phyloP scores from a whole-genome alignment of 257 asterid genomes.

The Anisodus tanguticus region DNA sequence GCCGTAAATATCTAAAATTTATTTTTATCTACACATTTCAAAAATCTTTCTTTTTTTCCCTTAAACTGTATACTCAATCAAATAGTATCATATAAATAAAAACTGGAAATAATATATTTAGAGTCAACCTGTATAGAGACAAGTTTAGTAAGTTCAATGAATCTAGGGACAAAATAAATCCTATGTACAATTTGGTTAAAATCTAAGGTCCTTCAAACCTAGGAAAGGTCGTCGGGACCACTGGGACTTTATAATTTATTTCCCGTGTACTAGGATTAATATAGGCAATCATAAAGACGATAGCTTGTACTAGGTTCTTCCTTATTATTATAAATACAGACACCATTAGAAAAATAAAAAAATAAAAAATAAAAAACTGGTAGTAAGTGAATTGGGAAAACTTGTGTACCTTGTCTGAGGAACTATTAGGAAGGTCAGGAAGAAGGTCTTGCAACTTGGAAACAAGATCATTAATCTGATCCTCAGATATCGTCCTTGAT shows the following conservation, averaged over 20 bases:
- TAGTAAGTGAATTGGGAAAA: no score
- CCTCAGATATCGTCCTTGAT: conserved; percentile 46
- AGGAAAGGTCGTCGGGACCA: background rate
- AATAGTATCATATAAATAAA: no score
- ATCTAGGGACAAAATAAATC: background rate
- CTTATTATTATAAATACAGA: background rate
- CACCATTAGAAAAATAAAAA: background rate
- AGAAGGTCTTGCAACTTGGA: conserved; percentile 56
- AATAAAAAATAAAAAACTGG: no score
- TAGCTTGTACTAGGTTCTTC: background rate
- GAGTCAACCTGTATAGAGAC: background rate
- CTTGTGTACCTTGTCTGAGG: conserved; percentile 46
- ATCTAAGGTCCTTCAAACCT: conserved; percentile 43
- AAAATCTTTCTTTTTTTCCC: no score
- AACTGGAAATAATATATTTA: background rate
- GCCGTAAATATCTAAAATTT: no score
- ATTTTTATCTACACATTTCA: no score
- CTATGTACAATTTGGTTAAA: background rate
- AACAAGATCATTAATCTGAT: conserved; percentile 52
- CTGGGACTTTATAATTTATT: background rate
- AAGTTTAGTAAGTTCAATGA: background rate
- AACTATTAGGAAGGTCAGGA: conserved; percentile 44
- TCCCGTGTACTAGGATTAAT: background rate
- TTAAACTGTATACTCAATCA: no score
- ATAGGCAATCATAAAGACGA: background rate